Percentiles rank a stretch among this genome's conserved stretches.
phyloP scores from a whole-genome alignment of 352 stramenopile genomes.

The Globisporangium irregulare region DNA sequence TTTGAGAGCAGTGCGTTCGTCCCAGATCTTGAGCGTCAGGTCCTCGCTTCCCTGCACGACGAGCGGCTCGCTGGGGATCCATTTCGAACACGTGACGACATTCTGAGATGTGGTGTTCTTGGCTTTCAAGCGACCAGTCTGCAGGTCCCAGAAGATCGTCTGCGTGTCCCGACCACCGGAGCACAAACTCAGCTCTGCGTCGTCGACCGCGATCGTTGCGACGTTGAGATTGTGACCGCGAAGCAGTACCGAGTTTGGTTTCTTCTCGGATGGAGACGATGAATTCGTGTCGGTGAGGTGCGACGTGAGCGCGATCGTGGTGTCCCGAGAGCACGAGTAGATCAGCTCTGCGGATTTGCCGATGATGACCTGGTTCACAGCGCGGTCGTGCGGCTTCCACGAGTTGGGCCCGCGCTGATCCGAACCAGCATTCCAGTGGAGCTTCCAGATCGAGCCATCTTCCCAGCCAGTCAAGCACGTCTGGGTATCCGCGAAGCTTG shows the following conservation, averaged over 20 bases:
- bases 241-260: slow-evolving; percentile 25
- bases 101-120: slow-evolving; percentile 82
- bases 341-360: slow-evolving; percentile 37
- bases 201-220: slow-evolving; percentile 55
- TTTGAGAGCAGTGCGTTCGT: slow-evolving; percentile 49
- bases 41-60: slow-evolving; percentile 82
- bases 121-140: slow-evolving; percentile 37
- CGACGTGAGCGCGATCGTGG: slow-evolving; percentile 54
- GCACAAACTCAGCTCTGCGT: slow-evolving; percentile 54
- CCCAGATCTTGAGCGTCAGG: slow-evolving; percentile 78
- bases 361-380: slow-evolving; percentile 62
- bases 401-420: slow-evolving; percentile 16
- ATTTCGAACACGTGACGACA: slow-evolving; percentile 82
- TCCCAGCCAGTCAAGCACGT: slow-evolving; percentile 66
- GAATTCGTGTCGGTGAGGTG: slow-evolving; percentile 3
- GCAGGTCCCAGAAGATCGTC: slow-evolving; percentile 76
- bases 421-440: slow-evolving; percentile 30
- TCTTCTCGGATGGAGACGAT: slow-evolving; percentile 17
- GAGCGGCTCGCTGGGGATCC: slow-evolving; percentile 55
- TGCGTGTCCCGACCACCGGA: slow-evolving; percentile 80
- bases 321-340: slow-evolving; percentile 79
- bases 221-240: slow-evolving; percentile 66
- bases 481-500: slow-evolving; percentile 17
- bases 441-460: slow-evolving; percentile 54
- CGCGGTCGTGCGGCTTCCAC: slow-evolving; percentile 49